Base-by-base conservation (phyloP, 352 stramenopile genomes). In the Phytophthora cactorum region DNA sequence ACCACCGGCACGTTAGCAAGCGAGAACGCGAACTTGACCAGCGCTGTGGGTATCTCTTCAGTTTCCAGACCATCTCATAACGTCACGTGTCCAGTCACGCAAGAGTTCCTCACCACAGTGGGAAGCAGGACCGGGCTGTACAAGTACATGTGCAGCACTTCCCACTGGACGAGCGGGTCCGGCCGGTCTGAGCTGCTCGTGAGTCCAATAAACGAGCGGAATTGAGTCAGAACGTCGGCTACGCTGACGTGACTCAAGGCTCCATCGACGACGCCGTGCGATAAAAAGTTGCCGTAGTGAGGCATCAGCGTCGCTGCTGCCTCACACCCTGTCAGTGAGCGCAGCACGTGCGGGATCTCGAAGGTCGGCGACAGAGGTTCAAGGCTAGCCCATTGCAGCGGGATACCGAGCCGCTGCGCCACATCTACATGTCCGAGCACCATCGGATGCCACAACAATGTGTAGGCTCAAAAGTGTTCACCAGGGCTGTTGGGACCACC, bases 71-170 rank as follows among this genome's bases (percentile, higher is more conserved):
- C n/a, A 28, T 47, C 41, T 58, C n/a, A 11, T 3, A 75, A 54
- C 17, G 63, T 68, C 39, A 83, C 62, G 38, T 81, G 77, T 9
- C 79, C 79, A 28, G 75, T 72, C 14, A 88, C 63, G 1, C n/a
- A 58, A 53, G 3, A 85, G 46, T 22, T 88, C 79, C 1, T 36
- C 49, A 11, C 75, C 69, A 77, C 79, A 88, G 52, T 88, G 77
- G 66, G 55, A 31, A 88, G 54, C 2, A 85, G 15, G 9, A 41
- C 41, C 14, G 74, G 54, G 25, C 79, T 83, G 71, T 72, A 85
- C 6, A 82, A 51, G 43, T 88, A 88, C 34, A 79, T 81, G 63
- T 84, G 70, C 5, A 77, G 79, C 28, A 84, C 70, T 62, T 77
- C 63, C 72, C 77, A 85, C 25, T 70, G 54, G 4, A 78, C 58